Evolutionary conservation across 2,329 filamentous ascomycete genomes (phyloP).

Genomic region (Pseudodiploospora longispora): DNA sequence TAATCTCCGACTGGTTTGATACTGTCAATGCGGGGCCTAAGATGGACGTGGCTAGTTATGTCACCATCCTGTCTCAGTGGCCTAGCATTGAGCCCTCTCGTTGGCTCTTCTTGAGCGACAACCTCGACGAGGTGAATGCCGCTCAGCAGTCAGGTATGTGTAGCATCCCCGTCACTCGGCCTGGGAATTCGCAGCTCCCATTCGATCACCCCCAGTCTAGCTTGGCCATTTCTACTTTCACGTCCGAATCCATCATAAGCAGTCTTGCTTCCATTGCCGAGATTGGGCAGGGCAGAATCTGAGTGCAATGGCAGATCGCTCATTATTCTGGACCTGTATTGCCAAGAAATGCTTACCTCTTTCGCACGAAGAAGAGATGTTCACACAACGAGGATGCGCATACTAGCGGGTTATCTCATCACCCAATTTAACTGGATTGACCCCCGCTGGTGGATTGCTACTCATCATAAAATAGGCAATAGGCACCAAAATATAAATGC

Average conservation of each 20-base stretch:
- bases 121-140: constrained; percentile 60
- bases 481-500: too few relatives aligned
- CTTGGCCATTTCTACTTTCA: constrained; percentile 28
- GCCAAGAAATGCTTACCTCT: too few relatives aligned
- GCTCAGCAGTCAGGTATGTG: constrained; percentile 56
- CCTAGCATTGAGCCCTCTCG: constrained; percentile 38
- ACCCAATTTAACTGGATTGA: too few relatives aligned
- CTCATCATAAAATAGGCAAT: too few relatives aligned
- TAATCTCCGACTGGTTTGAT: constrained; percentile 65
- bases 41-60: constrained; percentile 58
- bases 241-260: constrained; percentile 13
- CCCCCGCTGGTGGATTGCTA: too few relatives aligned
- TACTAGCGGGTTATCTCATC: too few relatives aligned
- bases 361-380: too few relatives aligned
- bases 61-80: constrained; percentile 44
- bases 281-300: not conserved
- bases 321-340: too few relatives aligned
- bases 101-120: constrained; percentile 78
- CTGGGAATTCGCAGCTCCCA: constrained; percentile 60
- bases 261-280: constrained; percentile 3
- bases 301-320: too few relatives aligned
- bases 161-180: constrained; percentile 53
- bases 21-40: constrained; percentile 75
- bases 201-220: constrained; percentile 33
- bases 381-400: too few relatives aligned